Base-by-base conservation (phyloP, 2,329 filamentous ascomycete genomes). In the Shiraia bambusicola region DNA sequence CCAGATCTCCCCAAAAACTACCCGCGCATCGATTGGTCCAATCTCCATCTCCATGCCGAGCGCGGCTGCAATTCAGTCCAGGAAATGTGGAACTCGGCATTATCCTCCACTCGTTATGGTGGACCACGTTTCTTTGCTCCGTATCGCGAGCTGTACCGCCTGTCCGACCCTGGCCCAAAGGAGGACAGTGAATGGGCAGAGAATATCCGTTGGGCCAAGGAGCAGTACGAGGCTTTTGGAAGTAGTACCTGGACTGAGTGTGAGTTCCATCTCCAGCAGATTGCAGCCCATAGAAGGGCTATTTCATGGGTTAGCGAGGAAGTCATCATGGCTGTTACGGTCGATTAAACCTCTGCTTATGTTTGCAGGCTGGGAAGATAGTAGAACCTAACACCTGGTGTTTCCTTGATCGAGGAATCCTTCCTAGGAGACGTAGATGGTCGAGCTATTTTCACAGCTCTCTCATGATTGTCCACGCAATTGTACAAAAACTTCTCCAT, bases 151-250 rank as follows among this genome's bases (percentile, higher is more conserved):
- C 40, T 65, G n/a, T 42, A 62, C 19, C 52, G 45, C 3, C 27
- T 66, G 17, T 54, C 46, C 7, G 28, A 54, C 7, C 61, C 59
- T 3, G 14, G 27, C 1, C 9, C n/a, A 0, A 28, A 27, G 6
- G 59, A 65, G 27, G 36, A 26, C 0, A 54, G 50, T 31, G 62
- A 63, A 9, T 64, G 58, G 58, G 61, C 60, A 0, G 63, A 67
- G 46, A 63, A 63, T n/a, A 52, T 67, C 3, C 55, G 61, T 10
- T 67, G 62, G 60, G 58, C 59, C 6, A 62, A 61, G 34, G 47
- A 65, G 45, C 61, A 66, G 40, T 45, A 46, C n/a, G 6, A 7
- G 10, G 2, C 34, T 10, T 66, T 49, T 39, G 56, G 52, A 1
- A 45, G 43, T 13, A 30, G 35, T 8, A 56, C 56, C 1, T 66